Evolutionary conservation across 1,284 basidiomycete genomes (phyloP).

Genomic region (Cystobasidium sp.): DNA sequence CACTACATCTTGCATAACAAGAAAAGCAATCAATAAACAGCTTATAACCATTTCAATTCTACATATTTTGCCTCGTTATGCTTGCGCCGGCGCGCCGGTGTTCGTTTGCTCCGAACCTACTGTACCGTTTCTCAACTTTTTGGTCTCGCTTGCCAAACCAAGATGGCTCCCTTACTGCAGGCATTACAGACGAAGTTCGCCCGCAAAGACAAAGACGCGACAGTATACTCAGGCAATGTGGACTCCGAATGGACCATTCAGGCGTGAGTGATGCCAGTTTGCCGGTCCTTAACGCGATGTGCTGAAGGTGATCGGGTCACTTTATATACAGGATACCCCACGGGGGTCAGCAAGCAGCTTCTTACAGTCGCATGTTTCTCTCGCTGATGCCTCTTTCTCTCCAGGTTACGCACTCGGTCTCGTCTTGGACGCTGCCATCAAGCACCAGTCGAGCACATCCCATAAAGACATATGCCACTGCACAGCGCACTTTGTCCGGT

Average conservation of each 20-base stretch:
- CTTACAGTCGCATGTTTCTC: not conserved
- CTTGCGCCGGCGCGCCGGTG: not conserved
- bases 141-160: constrained; percentile 9
- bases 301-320: constrained; percentile 3
- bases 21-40: constrained; percentile 14
- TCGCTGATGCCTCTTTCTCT: not conserved
- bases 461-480: constrained; percentile 41
- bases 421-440: constrained; percentile 37
- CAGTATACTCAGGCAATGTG: constrained; percentile 30
- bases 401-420: constrained; percentile 40
- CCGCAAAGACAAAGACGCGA: constrained; percentile 15
- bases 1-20: constrained; percentile 10
- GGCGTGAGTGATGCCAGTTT: constrained; percentile 14
- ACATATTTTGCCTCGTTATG: too few relatives aligned
- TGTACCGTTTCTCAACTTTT: too few relatives aligned
- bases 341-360: constrained; percentile 14
- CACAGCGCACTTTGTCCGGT: constrained; percentile 42
- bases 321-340: constrained; percentile 34
- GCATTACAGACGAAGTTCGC: constrained; percentile 22
- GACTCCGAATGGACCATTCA: constrained; percentile 44
- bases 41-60: not conserved
- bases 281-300: not conserved
- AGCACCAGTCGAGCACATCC: constrained; percentile 22
- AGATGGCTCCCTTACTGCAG: constrained; percentile 36
- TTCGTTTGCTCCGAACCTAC: constrained; percentile 2